Conservation (phyloP, 176 grass and related monocot genomes). For the Aegilops sharonensis region DNA sequence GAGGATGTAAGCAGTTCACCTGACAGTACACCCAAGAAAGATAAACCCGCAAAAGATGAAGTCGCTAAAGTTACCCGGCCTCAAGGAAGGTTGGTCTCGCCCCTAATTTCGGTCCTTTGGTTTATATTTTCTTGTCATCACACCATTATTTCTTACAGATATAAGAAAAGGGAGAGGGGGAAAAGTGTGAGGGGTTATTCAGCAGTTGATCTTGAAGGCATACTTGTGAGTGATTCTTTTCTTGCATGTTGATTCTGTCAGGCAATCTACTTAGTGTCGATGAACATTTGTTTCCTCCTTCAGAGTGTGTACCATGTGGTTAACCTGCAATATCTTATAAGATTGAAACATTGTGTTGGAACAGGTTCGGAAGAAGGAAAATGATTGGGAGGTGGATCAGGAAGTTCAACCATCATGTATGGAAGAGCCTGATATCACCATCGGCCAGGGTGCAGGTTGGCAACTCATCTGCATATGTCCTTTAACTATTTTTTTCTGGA, state of each 20-base stretch:
- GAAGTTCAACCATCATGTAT: conserved; percentile 34
- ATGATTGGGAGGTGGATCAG: conserved; percentile 24
- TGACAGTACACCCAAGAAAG: conserved; percentile 49
- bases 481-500: neutral
- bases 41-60: conserved; percentile 41
- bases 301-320: neutral
- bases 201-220: conserved; percentile 94
- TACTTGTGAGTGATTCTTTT: conserved; percentile 57
- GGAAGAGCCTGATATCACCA: conserved; percentile 42
- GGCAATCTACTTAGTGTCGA: neutral
- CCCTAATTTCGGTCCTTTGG: neutral
- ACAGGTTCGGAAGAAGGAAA: conserved; percentile 72
- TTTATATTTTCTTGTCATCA: neutral
- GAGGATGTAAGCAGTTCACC: conserved; percentile 36
- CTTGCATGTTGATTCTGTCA: neutral
- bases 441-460: conserved; percentile 53
- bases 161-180: conserved; percentile 91
- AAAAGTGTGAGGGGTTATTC: conserved; percentile 79
- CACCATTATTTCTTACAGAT: conserved; percentile 45
- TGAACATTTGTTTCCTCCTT: neutral
- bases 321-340: neutral
- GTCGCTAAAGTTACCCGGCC: conserved; percentile 67
- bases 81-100: conserved; percentile 75
- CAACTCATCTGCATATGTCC: neutral
- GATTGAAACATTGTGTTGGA: conserved; percentile 4